Conservation (phyloP, 768 basidiomycete species). For the Trametopsis cervina region DNA sequence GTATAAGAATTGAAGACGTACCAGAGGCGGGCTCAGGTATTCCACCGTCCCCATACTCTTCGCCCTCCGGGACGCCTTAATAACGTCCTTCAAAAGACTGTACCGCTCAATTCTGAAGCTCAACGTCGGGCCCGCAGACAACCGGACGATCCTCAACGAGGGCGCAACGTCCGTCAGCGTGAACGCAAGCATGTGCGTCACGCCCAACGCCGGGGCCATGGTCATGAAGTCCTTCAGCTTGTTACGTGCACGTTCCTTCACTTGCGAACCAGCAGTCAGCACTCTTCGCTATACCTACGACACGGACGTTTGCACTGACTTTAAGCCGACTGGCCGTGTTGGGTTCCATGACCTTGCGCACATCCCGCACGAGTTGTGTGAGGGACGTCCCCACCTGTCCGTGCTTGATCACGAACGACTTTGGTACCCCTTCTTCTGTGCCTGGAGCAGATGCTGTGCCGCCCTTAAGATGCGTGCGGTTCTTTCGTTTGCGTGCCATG, state of each 20-base stretch:
- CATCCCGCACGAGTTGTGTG: constrained; percentile 83
- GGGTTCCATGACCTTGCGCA: constrained; percentile 96
- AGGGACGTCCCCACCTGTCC: constrained; percentile 87
- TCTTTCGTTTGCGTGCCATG: constrained; percentile 76
- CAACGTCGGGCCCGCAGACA: constrained; percentile 88
- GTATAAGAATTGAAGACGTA: constrained; percentile 30
- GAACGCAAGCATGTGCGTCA: constrained; percentile 90
- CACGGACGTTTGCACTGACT: constrained; percentile 35
- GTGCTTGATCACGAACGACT: constrained; percentile 95
- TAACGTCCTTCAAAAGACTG: constrained; percentile 80
- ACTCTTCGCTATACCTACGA: not conserved
- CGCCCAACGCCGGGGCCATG: constrained; percentile 83
- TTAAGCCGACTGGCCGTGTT: constrained; percentile 91
- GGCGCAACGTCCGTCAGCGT: constrained; percentile 83
- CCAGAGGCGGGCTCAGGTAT: constrained; percentile 88
- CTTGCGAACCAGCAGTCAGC: constrained; percentile 15
- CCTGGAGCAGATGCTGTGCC: constrained; percentile 29
- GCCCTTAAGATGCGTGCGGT: constrained; percentile 75
- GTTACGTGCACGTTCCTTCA: constrained; percentile 83
- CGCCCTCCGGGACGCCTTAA: constrained; percentile 57
- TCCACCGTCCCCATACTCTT: constrained; percentile 72
- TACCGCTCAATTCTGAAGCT: constrained; percentile 92
- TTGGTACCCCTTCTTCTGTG: constrained; percentile 45
- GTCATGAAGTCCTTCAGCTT: constrained; percentile 92
- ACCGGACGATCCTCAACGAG: constrained; percentile 76